phyloP scores from a whole-genome alignment of 495 filamentous ascomycete species.

The Hypomontagnella submonticulosa region DNA sequence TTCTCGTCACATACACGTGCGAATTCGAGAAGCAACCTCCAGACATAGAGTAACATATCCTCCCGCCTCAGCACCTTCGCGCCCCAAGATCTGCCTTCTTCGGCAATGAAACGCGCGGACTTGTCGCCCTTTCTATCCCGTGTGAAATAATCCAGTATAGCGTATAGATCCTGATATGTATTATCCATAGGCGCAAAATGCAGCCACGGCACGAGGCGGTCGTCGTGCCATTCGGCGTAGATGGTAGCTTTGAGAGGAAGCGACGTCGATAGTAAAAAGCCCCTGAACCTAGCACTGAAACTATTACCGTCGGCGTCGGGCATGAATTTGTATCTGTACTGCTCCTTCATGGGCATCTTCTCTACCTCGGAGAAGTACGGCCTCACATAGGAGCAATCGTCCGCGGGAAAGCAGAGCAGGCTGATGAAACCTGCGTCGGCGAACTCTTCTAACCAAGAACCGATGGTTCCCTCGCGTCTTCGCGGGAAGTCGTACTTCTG shows the following conservation, averaged over 20 bases:
- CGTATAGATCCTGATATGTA: constrained; percentile 72
- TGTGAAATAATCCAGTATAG: constrained; percentile 75
- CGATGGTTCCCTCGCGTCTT: constrained; percentile 44
- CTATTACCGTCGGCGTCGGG: constrained; percentile 73
- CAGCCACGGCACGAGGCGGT: constrained; percentile 67
- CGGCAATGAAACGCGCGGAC: constrained; percentile 64
- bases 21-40: constrained; percentile 77
- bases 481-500: constrained; percentile 48
- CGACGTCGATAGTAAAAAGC: constrained; percentile 67
- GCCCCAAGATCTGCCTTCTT: constrained; percentile 72
- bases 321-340: constrained; percentile 68
- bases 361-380: constrained; percentile 48
- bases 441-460: constrained; percentile 53
- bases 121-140: constrained; percentile 53
- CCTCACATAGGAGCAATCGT: constrained; percentile 55
- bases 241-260: constrained; percentile 72
- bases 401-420: constrained; percentile 47
- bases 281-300: constrained; percentile 70
- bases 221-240: constrained; percentile 74
- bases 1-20: constrained; percentile 72
- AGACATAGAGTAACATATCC: constrained; percentile 79
- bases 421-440: constrained; percentile 56
- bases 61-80: constrained; percentile 71
- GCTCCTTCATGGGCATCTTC: constrained; percentile 60
- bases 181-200: constrained; percentile 81